Evolutionary conservation across 495 filamentous ascomycete genomes (phyloP), one percentile per base, ranked within the genome.

Genomic region (Opeltia flavorubescens): DNA sequence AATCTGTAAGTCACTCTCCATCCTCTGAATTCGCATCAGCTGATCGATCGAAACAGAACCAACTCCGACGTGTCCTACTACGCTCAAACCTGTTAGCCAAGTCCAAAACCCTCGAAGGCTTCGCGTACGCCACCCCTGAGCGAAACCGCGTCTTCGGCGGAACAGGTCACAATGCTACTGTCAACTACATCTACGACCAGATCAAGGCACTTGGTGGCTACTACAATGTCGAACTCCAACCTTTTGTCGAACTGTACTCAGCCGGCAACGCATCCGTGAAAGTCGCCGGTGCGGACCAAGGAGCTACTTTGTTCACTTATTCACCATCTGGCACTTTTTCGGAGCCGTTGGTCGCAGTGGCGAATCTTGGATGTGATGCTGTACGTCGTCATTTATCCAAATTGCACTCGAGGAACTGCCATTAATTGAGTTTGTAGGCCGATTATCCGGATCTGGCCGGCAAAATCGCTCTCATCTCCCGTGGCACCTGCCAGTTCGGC

Each of bases 401-500:
- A 17, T 18, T 3, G 2, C n/a, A n/a, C 0, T 17, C 15, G 11
- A 3, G 4, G 2, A n/a, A 36, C 2, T 36, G n/a, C 12, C 20
- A 18, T 17, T 18, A 36, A 28, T 5, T 17, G 4, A 25, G 8
- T 23, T n/a, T n/a, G n/a, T 18, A 43, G 61, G 53, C 64, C 0
- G 77, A 83, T 53, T 83, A 69, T 59, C 76, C 79, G 0, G 62
- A 63, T 1, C 60, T 80, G 18, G 57, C 58, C 29, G 78, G 75
- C 21, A 70, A 65, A 29, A 69, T 85, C 31, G 81, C 76, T 30
- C 69, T 86, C 28, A 65, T 84, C 50, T 63, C 69, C 18, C 75
- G 82, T 33, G 80, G 81, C 38, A 55, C 60, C 8, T 86, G 81
- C 49, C 56, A 67, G 11, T 84, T 84, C 47, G 72, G 64, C 28